A percentile compares a stretch with the other conserved stretches of the same genome.
Conservation (phyloP, 179 eudicot genomes). For the Monotropa hypopitys region DNA sequence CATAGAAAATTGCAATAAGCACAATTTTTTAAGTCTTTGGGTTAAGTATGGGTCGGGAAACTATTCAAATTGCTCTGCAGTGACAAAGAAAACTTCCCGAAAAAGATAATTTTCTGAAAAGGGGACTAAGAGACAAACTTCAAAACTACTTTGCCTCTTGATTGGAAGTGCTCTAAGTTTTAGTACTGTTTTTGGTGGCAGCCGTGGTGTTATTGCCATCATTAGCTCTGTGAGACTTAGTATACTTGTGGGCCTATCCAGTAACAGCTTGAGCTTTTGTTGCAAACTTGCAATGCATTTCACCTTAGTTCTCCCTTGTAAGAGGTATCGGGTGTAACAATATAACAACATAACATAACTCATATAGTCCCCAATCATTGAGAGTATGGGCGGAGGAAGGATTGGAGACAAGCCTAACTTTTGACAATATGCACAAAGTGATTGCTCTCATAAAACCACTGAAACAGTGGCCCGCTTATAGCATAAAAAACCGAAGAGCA, state of each 20-base stretch:
- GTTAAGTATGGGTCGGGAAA: neutral
- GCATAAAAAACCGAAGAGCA: no score
- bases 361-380: no score
- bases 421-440: no score
- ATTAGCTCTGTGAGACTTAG: neutral
- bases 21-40: neutral
- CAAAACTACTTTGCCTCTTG: neutral
- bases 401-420: no score
- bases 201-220: neutral
- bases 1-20: neutral
- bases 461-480: no score
- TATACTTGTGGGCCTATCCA: neutral
- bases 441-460: no score
- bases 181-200: neutral
- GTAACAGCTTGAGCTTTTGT: neutral
- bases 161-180: neutral
- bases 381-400: no score
- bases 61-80: neutral
- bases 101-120: neutral
- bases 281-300: neutral
- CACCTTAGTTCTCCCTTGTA: neutral
- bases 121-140: neutral
- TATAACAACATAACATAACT: no score
- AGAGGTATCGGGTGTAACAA: neutral
- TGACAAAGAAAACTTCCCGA: neutral